Conservation (phyloP, 164 flowering plant species). For the Cinnamomum micranthum region DNA sequence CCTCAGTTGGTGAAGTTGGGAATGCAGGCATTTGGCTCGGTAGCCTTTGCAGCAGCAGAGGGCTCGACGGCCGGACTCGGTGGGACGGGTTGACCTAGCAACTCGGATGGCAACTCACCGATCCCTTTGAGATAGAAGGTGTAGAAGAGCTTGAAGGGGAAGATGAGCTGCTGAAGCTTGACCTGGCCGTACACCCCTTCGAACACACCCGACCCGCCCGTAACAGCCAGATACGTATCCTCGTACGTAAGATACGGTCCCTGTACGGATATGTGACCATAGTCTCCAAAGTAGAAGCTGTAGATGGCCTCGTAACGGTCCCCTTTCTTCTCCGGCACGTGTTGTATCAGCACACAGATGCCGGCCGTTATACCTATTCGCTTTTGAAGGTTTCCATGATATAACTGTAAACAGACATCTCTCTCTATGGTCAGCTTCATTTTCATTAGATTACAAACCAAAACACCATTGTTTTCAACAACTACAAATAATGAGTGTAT, state of each 20-base stretch:
- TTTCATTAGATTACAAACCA: too few relatives aligned
- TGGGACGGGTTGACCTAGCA: conserved; percentile 36
- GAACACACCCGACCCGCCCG: conserved; percentile 68
- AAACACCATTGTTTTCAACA: too few relatives aligned
- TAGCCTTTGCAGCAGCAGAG: conserved; percentile 59
- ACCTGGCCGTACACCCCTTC: conserved; percentile 61
- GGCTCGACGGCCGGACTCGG: conserved; percentile 53
- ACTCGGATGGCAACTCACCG: conserved; percentile 47
- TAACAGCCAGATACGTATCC: conserved; percentile 59
- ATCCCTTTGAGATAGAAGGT: conserved; percentile 61
- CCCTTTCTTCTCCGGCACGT: conserved; percentile 57
- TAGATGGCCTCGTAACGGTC: conserved; percentile 67
- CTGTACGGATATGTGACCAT: conserved; percentile 68
- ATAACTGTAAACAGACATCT: conserved; percentile 23
- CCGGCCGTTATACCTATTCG: conserved; percentile 62
- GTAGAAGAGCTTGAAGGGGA: conserved; percentile 67
- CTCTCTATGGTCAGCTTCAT: too few relatives aligned
- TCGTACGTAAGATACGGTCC: conserved; percentile 62
- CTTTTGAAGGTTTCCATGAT: conserved; percentile 55
- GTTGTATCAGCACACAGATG: conserved; percentile 48
- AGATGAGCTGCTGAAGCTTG: conserved; percentile 53
- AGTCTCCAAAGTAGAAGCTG: conserved; percentile 76
- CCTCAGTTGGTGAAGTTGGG: conserved; percentile 26
- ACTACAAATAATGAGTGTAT: too few relatives aligned
- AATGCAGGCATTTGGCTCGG: conserved; percentile 39